Percentiles rank a stretch among this genome's conserved stretches.
Evolutionary conservation across 2,329 filamentous ascomycete genomes (phyloP).

Genomic region (Ceratocystis albifundus): DNA sequence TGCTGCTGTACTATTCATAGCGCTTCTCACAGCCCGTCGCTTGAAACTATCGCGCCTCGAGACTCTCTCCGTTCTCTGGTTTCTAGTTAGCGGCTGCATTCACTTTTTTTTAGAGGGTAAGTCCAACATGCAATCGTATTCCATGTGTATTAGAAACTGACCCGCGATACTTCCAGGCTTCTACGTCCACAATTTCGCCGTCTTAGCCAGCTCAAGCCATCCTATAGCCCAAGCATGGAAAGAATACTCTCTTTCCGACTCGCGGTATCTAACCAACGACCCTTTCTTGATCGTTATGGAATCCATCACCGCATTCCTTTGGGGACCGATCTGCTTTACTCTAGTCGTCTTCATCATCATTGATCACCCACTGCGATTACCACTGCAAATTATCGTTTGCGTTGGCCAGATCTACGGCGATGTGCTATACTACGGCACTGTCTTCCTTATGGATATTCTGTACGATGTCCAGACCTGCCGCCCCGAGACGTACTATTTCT

Average conservation of each 20-base stretch:
- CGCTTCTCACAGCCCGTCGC: constrained; percentile 44
- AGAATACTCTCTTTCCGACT: constrained; percentile 47
- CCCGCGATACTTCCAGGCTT: constrained; percentile 33
- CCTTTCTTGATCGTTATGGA: constrained; percentile 47
- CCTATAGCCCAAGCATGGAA: constrained; percentile 47
- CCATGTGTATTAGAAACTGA: background rate
- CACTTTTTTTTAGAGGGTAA: constrained; percentile 36
- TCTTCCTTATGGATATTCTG: constrained; percentile 34
- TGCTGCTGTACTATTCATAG: constrained; percentile 44
- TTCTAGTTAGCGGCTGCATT: constrained; percentile 53
- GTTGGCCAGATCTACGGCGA: constrained; percentile 42
- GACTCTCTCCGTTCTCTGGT: constrained; percentile 57
- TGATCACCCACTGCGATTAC: constrained; percentile 38
- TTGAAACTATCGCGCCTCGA: constrained; percentile 45
- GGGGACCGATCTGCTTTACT: constrained; percentile 43
- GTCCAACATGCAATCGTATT: constrained; percentile 1
- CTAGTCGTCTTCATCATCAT: constrained; percentile 36
- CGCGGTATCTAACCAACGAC: constrained; percentile 43
- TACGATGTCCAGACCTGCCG: constrained; percentile 37
- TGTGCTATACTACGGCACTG: constrained; percentile 42
- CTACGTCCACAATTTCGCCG: constrained; percentile 36
- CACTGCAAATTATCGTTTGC: constrained; percentile 38
- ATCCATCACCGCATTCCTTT: constrained; percentile 40
- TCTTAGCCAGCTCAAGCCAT: constrained; percentile 33
- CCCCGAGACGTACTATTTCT: constrained; percentile 43